These are phyloP conservation scores for Magnolia sinica DNA, from an alignment of 164 flowering plant species.

Conservation along the genomic window DNA sequence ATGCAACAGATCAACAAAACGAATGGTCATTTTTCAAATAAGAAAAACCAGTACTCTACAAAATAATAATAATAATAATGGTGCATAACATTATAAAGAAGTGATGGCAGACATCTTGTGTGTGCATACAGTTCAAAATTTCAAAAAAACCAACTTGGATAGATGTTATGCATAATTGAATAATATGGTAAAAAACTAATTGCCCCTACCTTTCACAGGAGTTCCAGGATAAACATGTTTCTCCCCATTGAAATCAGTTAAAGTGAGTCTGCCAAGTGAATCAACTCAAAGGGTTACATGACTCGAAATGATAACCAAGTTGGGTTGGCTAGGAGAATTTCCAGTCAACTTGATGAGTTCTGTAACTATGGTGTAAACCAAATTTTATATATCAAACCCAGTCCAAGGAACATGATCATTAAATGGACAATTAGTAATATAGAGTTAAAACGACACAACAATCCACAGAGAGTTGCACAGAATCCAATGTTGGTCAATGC, in stretches of 20 bases:
- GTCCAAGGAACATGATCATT: not conserved
- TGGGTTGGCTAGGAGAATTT: not conserved
- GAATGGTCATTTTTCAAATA: not conserved
- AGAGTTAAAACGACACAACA: not conserved
- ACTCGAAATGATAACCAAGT: not conserved
- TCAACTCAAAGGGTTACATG: not conserved
- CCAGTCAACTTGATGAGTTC: not conserved
- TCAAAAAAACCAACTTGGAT: too few species aligned
- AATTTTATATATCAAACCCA: not conserved
- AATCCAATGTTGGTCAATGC: too few species aligned
- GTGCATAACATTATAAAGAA: too few species aligned
- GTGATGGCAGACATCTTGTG: too few species aligned
- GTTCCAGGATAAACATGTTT: too few species aligned
- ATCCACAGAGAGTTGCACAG: not conserved
- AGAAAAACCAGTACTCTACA: too few species aligned
- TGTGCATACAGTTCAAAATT: too few species aligned
- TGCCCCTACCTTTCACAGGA: too few species aligned
- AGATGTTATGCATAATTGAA: too few species aligned
- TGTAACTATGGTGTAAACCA: not conserved
- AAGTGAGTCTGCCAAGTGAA: not conserved
- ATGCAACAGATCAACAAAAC: too few species aligned
- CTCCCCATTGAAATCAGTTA: not conserved
- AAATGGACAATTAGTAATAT: not conserved
- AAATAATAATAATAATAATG: too few species aligned
- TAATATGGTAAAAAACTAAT: too few species aligned